phyloP scores from a whole-genome alignment of 441 rosid genomes.

The Bruguiera hainesii region DNA sequence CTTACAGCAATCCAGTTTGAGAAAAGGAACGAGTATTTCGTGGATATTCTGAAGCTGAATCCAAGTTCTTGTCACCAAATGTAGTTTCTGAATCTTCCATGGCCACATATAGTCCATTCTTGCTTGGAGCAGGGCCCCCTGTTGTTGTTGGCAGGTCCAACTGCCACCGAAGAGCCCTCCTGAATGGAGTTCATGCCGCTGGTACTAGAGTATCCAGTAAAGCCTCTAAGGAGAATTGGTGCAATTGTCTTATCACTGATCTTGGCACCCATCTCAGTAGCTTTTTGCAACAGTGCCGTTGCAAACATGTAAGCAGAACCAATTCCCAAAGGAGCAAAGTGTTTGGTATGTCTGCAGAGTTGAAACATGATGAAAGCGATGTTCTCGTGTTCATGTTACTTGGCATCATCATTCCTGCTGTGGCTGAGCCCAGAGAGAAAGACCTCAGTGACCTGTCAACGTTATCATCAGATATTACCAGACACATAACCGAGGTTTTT shows the following conservation, averaged over 20 bases:
- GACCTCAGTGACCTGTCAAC: slow-evolving; percentile 25
- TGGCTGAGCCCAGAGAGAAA: slow-evolving; percentile 34
- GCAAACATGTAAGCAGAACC: slow-evolving; percentile 44
- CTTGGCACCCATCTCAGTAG: slow-evolving; percentile 60
- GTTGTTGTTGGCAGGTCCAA: slow-evolving; percentile 7
- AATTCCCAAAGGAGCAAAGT: slow-evolving; percentile 16
- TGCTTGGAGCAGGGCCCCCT: slow-evolving; percentile 15
- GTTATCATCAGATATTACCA: slow-evolving; percentile 27
- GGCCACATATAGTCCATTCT: slow-evolving; percentile 13
- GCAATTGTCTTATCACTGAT: slow-evolving; percentile 44
- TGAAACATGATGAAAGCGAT: slow-evolving; percentile 8
- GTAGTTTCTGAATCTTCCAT: slow-evolving; percentile 16
- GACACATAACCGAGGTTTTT: slow-evolving; percentile 30
- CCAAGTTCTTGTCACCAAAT: slow-evolving; percentile 20
- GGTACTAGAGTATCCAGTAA: slow-evolving; percentile 32
- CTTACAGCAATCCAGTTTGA: slow-evolving; percentile 24
- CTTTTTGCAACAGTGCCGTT: slow-evolving; percentile 55
- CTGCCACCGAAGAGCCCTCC: slow-evolving; percentile 23
- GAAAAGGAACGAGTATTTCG: slow-evolving; percentile 14
- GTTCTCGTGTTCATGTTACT: slow-evolving; percentile 28
- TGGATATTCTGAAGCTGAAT: slow-evolving; percentile 15
- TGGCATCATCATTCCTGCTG: slow-evolving; percentile 30
- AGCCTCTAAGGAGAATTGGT: slow-evolving; percentile 50
- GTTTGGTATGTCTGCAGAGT: slow-evolving; percentile 23
- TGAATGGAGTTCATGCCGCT: slow-evolving; percentile 25